A percentile compares a stretch with the other conserved stretches of the same genome.
phyloP scores from a whole-genome alignment of 805 yeast genomes.

The Zygoascus flipseniorum region DNA sequence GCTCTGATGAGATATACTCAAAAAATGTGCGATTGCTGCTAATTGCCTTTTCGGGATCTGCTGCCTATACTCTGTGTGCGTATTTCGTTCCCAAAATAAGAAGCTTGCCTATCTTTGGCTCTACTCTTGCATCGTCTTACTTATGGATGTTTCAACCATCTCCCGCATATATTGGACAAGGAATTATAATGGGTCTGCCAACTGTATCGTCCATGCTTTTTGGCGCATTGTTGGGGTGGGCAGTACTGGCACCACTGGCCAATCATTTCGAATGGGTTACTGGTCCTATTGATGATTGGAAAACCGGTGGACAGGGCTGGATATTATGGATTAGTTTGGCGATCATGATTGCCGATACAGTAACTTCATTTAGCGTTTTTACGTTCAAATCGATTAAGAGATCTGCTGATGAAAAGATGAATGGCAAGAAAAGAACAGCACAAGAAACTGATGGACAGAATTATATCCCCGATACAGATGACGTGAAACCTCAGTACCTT shows the following conservation, averaged over 20 bases:
- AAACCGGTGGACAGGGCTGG: conserved; percentile 94
- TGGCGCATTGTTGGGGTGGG: conserved; percentile 92
- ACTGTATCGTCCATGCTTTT: conserved; percentile 86
- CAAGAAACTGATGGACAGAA: conserved; percentile 1
- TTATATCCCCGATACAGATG: background rate
- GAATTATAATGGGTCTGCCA: conserved; percentile 92
- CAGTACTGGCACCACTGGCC: conserved; percentile 73
- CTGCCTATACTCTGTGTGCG: conserved; percentile 61
- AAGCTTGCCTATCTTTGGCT: conserved; percentile 70
- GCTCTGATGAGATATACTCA: conserved; percentile 19
- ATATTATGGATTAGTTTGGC: conserved; percentile 88
- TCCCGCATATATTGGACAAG: conserved; percentile 96
- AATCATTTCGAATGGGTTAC: conserved; percentile 74
- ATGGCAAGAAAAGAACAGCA: background rate
- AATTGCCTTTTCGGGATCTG: conserved; percentile 57
- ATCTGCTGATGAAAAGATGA: background rate
- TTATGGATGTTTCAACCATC: conserved; percentile 91
- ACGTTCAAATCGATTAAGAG: conserved; percentile 24
- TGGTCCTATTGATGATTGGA: conserved; percentile 87
- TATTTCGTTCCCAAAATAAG: conserved; percentile 66
- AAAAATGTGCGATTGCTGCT: conserved; percentile 54
- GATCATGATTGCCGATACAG: conserved; percentile 88
- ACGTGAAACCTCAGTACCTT: conserved; percentile 35
- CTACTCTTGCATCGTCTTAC: conserved; percentile 47
- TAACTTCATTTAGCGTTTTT: conserved; percentile 67